phyloP scores from a whole-genome alignment of 139 green algal genomes.

The Trebouxia sp. region DNA sequence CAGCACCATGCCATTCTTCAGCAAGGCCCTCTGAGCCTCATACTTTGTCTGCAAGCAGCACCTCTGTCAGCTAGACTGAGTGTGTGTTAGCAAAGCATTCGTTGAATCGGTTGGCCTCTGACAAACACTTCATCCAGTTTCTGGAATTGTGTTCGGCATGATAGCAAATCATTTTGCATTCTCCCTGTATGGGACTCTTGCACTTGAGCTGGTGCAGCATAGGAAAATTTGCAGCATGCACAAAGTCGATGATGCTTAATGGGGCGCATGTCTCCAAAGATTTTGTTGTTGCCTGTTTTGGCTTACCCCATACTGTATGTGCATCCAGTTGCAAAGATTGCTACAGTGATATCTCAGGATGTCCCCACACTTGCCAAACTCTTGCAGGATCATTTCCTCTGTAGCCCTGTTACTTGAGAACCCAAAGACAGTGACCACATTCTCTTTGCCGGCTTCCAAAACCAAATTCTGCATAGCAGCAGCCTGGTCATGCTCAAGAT shows the following conservation, averaged over 20 bases:
- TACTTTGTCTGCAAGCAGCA: slow-evolving; percentile 48
- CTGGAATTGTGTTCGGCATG: neutral
- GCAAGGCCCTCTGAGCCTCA: slow-evolving; percentile 49
- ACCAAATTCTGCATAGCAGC: neutral
- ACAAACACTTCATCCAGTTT: neutral
- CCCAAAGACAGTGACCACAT: slow-evolving; percentile 61
- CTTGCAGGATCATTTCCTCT: slow-evolving; percentile 36
- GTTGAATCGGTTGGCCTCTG: neutral
- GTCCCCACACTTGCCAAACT: slow-evolving; percentile 57
- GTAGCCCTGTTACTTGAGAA: slow-evolving; percentile 38
- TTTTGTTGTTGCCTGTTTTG: neutral
- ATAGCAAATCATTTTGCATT: too few species aligned
- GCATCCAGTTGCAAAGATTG: slow-evolving; percentile 52
- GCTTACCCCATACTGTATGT: slow-evolving; percentile 53
- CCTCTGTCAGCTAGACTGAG: neutral
- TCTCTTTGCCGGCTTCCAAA: slow-evolving; percentile 34
- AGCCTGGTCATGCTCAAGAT: too few species aligned
- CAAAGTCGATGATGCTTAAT: too few species aligned
- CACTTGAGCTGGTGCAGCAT: too few species aligned
- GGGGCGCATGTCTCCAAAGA: too few species aligned
- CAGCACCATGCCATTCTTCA: slow-evolving; percentile 48
- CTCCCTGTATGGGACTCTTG: too few species aligned
- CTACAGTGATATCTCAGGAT: slow-evolving; percentile 40
- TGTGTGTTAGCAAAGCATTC: neutral
- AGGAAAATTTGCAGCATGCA: too few species aligned